These are phyloP conservation scores for Stenocarpella maydis DNA, from an alignment of 2,329 filamentous ascomycete genomes.

Conservation along the genomic window DNA sequence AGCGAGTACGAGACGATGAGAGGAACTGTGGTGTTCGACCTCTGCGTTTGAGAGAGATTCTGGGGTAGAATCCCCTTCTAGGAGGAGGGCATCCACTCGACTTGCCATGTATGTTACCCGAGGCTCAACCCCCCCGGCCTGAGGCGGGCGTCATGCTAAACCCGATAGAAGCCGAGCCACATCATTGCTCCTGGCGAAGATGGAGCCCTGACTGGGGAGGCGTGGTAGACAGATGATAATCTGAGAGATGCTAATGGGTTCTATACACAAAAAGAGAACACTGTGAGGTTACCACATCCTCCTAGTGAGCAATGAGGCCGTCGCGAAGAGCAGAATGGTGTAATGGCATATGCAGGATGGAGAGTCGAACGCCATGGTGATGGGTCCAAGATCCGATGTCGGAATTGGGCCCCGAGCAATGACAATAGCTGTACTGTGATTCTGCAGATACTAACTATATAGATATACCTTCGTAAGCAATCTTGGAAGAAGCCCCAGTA, in stretches of 20 bases:
- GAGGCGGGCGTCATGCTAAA: constrained; percentile 24
- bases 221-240: neutral
- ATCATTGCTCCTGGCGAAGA: neutral
- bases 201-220: neutral
- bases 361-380: neutral
- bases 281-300: neutral
- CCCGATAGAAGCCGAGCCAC: constrained; percentile 34
- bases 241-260: neutral
- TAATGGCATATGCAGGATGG: neutral
- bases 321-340: neutral
- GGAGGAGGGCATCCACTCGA: constrained; percentile 2
- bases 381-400: constrained; percentile 5
- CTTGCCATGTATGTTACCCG: neutral
- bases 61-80: neutral
- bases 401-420: neutral
- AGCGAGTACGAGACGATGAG: neutral
- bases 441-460: neutral
- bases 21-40: neutral
- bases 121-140: constrained; percentile 22
- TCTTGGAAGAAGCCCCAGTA: no score
- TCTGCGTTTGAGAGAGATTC: neutral
- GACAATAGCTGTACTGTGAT: neutral
- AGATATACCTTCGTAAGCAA: no score
- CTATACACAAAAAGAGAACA: neutral
- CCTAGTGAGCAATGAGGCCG: neutral